Base-by-base conservation (phyloP, 2,329 filamentous ascomycete genomes). In the Fusarium virguliforme region DNA sequence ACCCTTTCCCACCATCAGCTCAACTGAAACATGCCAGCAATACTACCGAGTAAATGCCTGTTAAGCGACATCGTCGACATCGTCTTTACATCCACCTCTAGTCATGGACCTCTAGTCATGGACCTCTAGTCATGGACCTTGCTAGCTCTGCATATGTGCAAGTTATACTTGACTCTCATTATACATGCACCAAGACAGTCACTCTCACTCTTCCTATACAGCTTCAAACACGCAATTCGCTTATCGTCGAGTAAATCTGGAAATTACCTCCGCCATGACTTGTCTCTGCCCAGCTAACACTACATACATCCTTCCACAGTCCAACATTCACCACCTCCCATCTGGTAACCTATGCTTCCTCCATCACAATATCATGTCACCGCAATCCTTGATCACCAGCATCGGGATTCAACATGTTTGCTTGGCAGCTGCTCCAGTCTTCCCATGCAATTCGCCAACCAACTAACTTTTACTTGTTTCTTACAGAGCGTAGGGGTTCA, bases 401-500 rank as follows among this genome's bases (percentile, higher is more conserved):
- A 61, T 62, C 51, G 62, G 53, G 53, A 32, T 54, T 37, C 51
- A 64, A 48, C 43, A 48, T 48, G 43, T 18, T 18, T 18, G 43
- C 43, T 30, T 50, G 43, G 43, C 43, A 30, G 26, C 43, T 50
- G n/a, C 43, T 50, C 43, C 43, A 50, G 26, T 64, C 64, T 46
- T 57, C 56, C 34, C 43, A 62, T 53, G 62, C 54, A 62, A 63
- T 59, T 61, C 59, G 30, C 58, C 62, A 59, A 28, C 38, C 46
- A 65, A 48, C 24, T 48, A 30, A 58, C 51, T 73, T 60, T 72
- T 66, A 41, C 51, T 63, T 46, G 64, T 62, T 55, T 26, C 67
- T 80, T 80, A 89, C 75, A 90, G 81, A 60, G 92, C 92, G 79
- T 92, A 95, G 15, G 92, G 92, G 85, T 95, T 95, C 76, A 94